Conservation (phyloP, 2,329 filamentous ascomycete genomes). For the Fusarium agapanthi region DNA sequence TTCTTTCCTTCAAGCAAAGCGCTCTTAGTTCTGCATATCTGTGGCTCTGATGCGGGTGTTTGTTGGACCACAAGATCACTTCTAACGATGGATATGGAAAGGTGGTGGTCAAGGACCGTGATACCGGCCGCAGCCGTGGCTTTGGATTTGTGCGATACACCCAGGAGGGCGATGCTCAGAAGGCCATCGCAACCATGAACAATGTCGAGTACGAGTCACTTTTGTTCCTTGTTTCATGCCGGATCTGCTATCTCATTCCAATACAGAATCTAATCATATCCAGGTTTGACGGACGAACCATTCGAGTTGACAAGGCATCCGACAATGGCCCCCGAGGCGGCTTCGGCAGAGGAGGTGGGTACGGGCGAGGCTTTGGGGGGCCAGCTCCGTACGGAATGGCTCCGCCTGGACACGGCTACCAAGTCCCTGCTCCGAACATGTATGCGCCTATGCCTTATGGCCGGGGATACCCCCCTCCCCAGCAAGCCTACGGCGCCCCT, state of each 20-base stretch:
- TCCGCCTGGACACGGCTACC: constrained; percentile 51
- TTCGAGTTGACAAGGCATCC: constrained; percentile 95
- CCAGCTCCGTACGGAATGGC: constrained; percentile 49
- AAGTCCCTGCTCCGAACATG: constrained; percentile 48
- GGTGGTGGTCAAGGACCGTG: constrained; percentile 98
- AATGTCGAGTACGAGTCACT: constrained; percentile 78
- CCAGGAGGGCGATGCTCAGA: constrained; percentile 78
- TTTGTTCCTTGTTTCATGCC: constrained; percentile 34
- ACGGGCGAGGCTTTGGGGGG: constrained; percentile 53
- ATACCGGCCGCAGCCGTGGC: constrained; percentile 94
- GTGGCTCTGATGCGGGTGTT: constrained; percentile 30
- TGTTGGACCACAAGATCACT: constrained; percentile 17
- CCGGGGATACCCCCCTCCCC: constrained; percentile 49
- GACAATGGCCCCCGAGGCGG: constrained; percentile 73
- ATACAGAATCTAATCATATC: constrained; percentile 16
- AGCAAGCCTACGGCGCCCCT: constrained; percentile 48
- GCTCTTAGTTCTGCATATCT: constrained; percentile 31
- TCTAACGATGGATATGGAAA: constrained; percentile 51
- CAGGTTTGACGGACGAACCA: constrained; percentile 51
- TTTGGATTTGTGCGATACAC: constrained; percentile 96
- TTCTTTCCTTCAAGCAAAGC: constrained; percentile 30
- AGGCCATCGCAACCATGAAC: constrained; percentile 82
- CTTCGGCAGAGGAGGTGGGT: constrained; percentile 50
- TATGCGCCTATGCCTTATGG: constrained; percentile 50
- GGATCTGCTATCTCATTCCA: not conserved